Evolutionary conservation across 208 protist genomes (phyloP).

Genomic region (Polymyxa betae): DNA sequence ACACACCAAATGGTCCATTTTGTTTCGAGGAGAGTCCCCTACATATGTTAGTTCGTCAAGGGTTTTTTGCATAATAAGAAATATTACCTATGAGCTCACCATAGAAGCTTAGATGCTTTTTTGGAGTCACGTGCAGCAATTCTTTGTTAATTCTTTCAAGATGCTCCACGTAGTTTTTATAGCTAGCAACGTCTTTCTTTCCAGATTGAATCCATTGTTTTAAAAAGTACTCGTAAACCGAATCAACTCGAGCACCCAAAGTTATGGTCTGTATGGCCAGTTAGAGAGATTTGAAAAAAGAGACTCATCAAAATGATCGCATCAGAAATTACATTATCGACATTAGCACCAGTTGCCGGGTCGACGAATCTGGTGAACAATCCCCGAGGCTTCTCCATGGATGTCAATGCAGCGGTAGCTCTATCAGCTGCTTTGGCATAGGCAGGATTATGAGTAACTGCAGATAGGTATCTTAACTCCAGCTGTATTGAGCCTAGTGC

Average conservation of each 20-base stretch:
- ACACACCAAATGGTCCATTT: conserved; percentile 70
- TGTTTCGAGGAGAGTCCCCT: conserved; percentile 5
- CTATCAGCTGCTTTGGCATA: conserved; percentile 52
- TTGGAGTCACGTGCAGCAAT: not conserved
- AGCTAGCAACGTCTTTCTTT: conserved; percentile 45
- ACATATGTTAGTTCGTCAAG: not conserved
- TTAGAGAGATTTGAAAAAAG: not conserved
- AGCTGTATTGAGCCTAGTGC: conserved; percentile 1
- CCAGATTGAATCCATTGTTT: conserved; percentile 67
- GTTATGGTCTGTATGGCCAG: conserved; percentile 48
- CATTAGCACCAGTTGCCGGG: not conserved
- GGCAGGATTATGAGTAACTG: not conserved
- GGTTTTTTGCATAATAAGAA: not conserved
- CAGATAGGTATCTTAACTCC: conserved; percentile 21
- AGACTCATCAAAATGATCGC: not conserved
- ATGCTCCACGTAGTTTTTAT: not conserved
- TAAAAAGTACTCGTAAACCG: conserved; percentile 73
- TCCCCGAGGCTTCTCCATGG: not conserved
- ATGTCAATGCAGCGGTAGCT: not conserved
- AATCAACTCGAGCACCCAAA: conserved; percentile 69
- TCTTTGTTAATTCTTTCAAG: not conserved
- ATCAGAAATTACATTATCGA: not conserved
- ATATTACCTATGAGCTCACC: conserved; percentile 8
- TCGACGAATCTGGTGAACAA: conserved; percentile 35
- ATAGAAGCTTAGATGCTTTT: conserved; percentile 3